Base-by-base conservation (phyloP, 2,329 filamentous ascomycete genomes). In the Aureobasidium melanogenum region DNA sequence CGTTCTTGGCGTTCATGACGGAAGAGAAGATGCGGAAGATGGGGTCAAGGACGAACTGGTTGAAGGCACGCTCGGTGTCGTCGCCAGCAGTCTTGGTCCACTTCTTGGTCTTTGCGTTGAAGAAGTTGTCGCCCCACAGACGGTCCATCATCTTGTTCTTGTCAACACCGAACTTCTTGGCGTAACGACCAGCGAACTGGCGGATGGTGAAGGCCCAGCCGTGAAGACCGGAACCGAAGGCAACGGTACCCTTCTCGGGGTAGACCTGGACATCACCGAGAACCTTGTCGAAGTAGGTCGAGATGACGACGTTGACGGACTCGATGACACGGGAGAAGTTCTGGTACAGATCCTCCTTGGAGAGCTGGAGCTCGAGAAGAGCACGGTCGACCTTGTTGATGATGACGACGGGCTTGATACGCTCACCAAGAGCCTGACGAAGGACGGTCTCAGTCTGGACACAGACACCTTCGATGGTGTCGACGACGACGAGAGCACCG, bases 371-470 rank as follows among this genome's bases (percentile, higher is more conserved):
- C 83, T 99, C 94, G 77, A 99, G 91, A 76, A 99, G 90, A 81
- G 94, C 92, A 82, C 94, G 93, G 78, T 99, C 94, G 80, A 99
- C 94, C 89, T 99, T 99, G 91, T 99, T 99, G 87, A 99, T 97
- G 81, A 97, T 89, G 77, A 97, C 86, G 75, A 99, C 93, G 74
- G 94, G 94, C 89, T 97, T 97, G 82, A 99, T 99, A 83, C 94
- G 93, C 88, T 99, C 94, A 86, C 91, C 89, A 72, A 99, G 91
- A 79, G 94, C 93, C 84, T 99, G 94, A 77, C 94, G 92, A 70
- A 99, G 86, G 74, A 99, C 94, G 75, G 94, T 99, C 88, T 99
- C 94, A 76, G 94, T 99, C 86, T 99, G 94, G 77, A 99, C 94
- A 81, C 94, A 99, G 73, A 99, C 95, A 91, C 94, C 94, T 81